A percentile compares a stretch with the other conserved stretches of the same genome.
phyloP scores from a whole-genome alignment of 352 stramenopile genomes.

The Globisporangium lucens region DNA sequence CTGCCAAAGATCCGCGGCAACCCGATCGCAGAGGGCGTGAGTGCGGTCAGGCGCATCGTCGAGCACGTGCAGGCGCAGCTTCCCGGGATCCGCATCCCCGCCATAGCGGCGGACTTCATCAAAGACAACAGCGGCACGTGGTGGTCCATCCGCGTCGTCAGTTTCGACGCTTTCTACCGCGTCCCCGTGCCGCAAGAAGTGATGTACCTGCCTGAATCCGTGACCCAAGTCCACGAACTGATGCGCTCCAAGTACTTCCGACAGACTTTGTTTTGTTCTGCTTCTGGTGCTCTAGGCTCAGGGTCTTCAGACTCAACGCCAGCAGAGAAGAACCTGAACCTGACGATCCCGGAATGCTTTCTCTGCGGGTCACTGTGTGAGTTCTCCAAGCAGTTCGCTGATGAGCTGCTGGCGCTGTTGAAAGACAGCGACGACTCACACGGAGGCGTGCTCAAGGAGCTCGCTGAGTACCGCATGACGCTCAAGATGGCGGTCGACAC shows the following conservation, averaged over 20 bases:
- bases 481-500: constrained; percentile 75
- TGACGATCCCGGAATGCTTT: constrained; percentile 35
- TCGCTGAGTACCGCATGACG: constrained; percentile 70
- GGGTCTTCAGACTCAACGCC: background rate
- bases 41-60: constrained; percentile 48
- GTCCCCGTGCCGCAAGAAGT: constrained; percentile 26
- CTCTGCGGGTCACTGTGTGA: constrained; percentile 59
- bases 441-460: constrained; percentile 29
- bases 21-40: constrained; percentile 46
- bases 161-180: constrained; percentile 46
- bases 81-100: constrained; percentile 46
- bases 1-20: constrained; percentile 57
- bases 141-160: constrained; percentile 68
- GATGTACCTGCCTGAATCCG: constrained; percentile 35
- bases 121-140: constrained; percentile 53
- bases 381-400: constrained; percentile 32
- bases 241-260: constrained; percentile 44
- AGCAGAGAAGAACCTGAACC: constrained; percentile 5
- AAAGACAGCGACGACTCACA: constrained; percentile 19
- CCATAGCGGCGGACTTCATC: constrained; percentile 69
- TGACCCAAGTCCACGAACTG: constrained; percentile 39
- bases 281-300: background rate
- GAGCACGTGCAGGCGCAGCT: constrained; percentile 67
- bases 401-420: constrained; percentile 39
- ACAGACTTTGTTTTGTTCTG: constrained; percentile 12